phyloP scores from a whole-genome alignment of 768 basidiomycete species.

The Cantharellus cinnabarinus region DNA sequence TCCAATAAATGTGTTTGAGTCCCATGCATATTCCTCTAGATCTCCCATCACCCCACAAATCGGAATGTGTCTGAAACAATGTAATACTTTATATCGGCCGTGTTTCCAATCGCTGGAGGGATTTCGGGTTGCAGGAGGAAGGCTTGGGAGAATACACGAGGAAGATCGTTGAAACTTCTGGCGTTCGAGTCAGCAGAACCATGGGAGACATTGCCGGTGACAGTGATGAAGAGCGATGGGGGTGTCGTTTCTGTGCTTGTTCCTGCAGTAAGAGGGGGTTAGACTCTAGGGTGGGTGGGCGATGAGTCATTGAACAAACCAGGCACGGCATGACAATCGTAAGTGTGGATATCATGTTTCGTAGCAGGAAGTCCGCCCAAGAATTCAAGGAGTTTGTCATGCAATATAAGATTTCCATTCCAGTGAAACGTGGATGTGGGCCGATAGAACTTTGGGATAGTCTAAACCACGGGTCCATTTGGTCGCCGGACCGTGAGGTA shows the following conservation, averaged over 20 bases:
- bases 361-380: conserved; percentile 18
- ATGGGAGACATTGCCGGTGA: conserved; percentile 47
- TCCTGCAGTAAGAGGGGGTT: not conserved
- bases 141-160: conserved; percentile 45
- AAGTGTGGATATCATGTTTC: conserved; percentile 70
- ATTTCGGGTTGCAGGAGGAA: conserved; percentile 55
- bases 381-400: conserved; percentile 33
- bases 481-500: too few relatives aligned
- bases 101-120: conserved; percentile 34
- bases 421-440: conserved; percentile 55
- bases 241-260: conserved; percentile 19
- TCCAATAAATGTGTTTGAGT: too few relatives aligned
- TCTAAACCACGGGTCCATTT: conserved; percentile 17
- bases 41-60: conserved; percentile 41
- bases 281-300: not conserved
- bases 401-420: conserved; percentile 70
- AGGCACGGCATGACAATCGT: conserved; percentile 79
- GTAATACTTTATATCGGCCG: conserved; percentile 41
- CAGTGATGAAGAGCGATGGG: conserved; percentile 57
- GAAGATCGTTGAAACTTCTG: conserved; percentile 17
- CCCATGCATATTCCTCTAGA: too few relatives aligned
- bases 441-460: conserved; percentile 68
- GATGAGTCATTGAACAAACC: conserved; percentile 21
- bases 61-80: conserved; percentile 59
- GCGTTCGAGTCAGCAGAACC: conserved; percentile 12